phyloP scores from a whole-genome alignment of 371 early-diverging fungal genomes.

The Apophysomyces variabilis region DNA sequence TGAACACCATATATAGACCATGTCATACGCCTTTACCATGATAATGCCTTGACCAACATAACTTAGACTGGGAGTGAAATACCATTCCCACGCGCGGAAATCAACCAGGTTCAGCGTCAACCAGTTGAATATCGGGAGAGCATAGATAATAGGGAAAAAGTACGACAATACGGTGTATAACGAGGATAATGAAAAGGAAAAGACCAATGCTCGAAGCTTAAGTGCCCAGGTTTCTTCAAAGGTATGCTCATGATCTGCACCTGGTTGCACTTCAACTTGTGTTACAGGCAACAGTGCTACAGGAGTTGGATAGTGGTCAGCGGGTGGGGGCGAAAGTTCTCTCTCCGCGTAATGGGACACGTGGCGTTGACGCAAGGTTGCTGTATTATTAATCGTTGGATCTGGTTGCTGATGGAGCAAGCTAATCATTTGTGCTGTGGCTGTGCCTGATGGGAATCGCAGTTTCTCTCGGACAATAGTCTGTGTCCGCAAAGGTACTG shows the following conservation, averaged over 20 bases:
- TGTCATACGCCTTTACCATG: slow-evolving; percentile 52
- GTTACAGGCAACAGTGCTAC: slow-evolving; percentile 15
- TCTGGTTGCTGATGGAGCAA: slow-evolving; percentile 66
- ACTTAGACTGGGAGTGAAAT: slow-evolving; percentile 74
- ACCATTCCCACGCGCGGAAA: slow-evolving; percentile 73
- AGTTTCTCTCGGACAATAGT: slow-evolving; percentile 82
- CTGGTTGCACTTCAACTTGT: slow-evolving; percentile 1
- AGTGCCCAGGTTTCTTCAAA: slow-evolving; percentile 63
- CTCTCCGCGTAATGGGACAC: slow-evolving; percentile 4
- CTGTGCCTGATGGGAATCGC: slow-evolving; percentile 86
- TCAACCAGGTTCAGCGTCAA: slow-evolving; percentile 47
- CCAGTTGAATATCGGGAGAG: slow-evolving; percentile 73
- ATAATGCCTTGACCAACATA: slow-evolving; percentile 87
- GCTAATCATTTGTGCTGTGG: slow-evolving; percentile 87
- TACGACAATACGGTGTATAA: slow-evolving; percentile 69
- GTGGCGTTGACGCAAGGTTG: slow-evolving; percentile 13
- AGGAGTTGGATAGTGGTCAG: slow-evolving; percentile 16
- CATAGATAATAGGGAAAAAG: slow-evolving; percentile 63
- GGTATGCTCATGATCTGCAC: not conserved
- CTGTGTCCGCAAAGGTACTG: slow-evolving; percentile 81
- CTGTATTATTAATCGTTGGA: slow-evolving; percentile 13
- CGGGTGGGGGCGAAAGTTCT: not conserved
- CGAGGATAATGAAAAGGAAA: slow-evolving; percentile 65
- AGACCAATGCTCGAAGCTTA: slow-evolving; percentile 58
- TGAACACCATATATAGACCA: not conserved